Evolutionary conservation across 1,139 yeast genomes (phyloP).

Genomic region (Hansenula sp.): DNA sequence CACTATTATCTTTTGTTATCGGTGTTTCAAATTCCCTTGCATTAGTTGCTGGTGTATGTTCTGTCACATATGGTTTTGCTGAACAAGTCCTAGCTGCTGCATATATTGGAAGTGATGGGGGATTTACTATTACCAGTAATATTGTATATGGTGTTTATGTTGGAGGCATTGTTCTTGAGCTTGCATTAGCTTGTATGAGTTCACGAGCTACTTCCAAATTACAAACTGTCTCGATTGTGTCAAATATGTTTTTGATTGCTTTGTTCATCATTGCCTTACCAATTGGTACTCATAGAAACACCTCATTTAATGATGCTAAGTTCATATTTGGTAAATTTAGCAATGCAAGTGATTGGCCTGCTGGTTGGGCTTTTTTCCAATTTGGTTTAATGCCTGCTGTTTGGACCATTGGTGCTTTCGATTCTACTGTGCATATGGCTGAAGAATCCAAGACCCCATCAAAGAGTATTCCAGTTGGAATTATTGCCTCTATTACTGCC

Average conservation of each 20-base stretch:
- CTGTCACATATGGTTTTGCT: conserved; percentile 58
- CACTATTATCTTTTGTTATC: conserved; percentile 50
- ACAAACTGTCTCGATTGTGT: conserved; percentile 55
- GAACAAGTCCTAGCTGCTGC: conserved; percentile 50
- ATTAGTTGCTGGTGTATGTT: conserved; percentile 51
- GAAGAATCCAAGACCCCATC: conserved; percentile 69
- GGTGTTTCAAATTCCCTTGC: conserved; percentile 60
- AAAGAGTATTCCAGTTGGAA: conserved; percentile 62
- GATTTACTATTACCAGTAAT: conserved; percentile 41
- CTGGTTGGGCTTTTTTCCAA: conserved; percentile 58
- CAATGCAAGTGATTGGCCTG: conserved; percentile 55
- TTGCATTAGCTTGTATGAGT: conserved; percentile 43
- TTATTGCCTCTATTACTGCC: conserved; percentile 45
- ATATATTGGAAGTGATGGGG: conserved; percentile 43
- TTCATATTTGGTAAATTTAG: conserved; percentile 55
- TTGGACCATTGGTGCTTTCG: conserved; percentile 68
- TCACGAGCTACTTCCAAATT: conserved; percentile 51
- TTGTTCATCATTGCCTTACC: conserved; percentile 69
- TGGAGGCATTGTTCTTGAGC: conserved; percentile 45
- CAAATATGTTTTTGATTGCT: conserved; percentile 51
- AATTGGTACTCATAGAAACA: conserved; percentile 36
- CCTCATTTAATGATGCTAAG: conserved; percentile 30
- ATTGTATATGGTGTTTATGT: conserved; percentile 54
- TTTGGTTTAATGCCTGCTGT: conserved; percentile 34
- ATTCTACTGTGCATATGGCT: conserved; percentile 66